These are phyloP conservation scores for Solanum pennellii DNA, from an alignment of 257 asterid species.

Conservation along the genomic window DNA sequence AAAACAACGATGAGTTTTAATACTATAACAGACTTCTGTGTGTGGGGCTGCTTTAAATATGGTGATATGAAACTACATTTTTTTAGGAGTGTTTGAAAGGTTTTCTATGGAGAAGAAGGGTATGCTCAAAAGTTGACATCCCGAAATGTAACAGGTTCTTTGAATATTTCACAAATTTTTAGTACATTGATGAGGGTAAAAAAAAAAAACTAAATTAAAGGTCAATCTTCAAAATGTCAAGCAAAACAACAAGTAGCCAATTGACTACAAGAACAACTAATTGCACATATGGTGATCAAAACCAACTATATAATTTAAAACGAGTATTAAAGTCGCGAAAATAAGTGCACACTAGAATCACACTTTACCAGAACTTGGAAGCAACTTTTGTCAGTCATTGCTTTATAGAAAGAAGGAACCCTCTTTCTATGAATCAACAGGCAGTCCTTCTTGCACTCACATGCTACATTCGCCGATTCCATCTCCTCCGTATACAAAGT, in stretches of 20 bases:
- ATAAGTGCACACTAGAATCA: background rate
- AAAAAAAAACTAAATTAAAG: background rate
- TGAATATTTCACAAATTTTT: background rate
- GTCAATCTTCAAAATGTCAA: background rate
- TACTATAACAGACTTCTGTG: background rate
- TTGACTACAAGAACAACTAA: background rate
- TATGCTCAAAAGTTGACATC: background rate
- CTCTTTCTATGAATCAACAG: conserved; percentile 1
- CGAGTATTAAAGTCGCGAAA: background rate
- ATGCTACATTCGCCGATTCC: background rate
- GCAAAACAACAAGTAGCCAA: background rate
- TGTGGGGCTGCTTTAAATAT: background rate
- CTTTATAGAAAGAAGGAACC: conserved; percentile 11
- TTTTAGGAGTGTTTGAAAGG: background rate
- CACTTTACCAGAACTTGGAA: background rate
- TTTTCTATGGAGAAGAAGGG: background rate
- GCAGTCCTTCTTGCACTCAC: conserved; percentile 1
- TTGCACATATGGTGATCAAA: background rate
- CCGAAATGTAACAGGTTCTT: background rate
- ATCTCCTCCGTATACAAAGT: background rate
- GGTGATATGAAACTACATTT: background rate
- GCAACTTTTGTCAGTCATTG: conserved; percentile 6
- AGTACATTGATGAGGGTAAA: background rate
- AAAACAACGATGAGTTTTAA: background rate
- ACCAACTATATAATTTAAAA: background rate